phyloP scores from a whole-genome alignment of 495 filamentous ascomycete species.

The Hypoxylon rickii region DNA sequence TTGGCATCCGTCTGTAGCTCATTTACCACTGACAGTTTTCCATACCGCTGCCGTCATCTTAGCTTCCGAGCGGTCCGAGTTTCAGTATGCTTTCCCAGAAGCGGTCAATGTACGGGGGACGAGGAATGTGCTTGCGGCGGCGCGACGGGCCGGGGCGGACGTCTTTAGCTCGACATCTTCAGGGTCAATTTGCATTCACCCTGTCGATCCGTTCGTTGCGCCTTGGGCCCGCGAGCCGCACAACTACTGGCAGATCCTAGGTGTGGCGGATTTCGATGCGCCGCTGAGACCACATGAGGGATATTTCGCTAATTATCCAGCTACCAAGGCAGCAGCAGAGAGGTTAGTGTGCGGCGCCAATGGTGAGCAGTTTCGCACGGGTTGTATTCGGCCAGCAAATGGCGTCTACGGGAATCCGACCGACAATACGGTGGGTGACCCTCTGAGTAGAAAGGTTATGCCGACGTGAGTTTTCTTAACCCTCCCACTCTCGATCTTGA shows the following conservation, averaged over 20 bases:
- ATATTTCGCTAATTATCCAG: slow-evolving; percentile 63
- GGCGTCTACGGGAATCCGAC: slow-evolving; percentile 63
- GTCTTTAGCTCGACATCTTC: slow-evolving; percentile 65
- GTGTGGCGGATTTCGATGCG: slow-evolving; percentile 47
- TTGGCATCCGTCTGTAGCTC: slow-evolving; percentile 38
- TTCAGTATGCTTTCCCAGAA: slow-evolving; percentile 44
- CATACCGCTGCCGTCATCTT: slow-evolving; percentile 52
- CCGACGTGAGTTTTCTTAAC: slow-evolving; percentile 48
- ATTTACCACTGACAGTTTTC: slow-evolving; percentile 49
- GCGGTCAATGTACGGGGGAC: slow-evolving; percentile 64
- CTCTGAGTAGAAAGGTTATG: slow-evolving; percentile 38
- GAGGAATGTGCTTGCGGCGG: slow-evolving; percentile 58
- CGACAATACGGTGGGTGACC: slow-evolving; percentile 54
- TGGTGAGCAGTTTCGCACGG: slow-evolving; percentile 52
- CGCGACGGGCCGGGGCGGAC: slow-evolving; percentile 52
- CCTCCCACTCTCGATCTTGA: slow-evolving; percentile 17
- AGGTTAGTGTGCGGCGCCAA: slow-evolving; percentile 55
- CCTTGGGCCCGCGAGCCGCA: slow-evolving; percentile 52
- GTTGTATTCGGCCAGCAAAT: slow-evolving; percentile 62
- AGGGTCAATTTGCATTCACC: slow-evolving; percentile 55
- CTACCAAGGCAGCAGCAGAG: slow-evolving; percentile 59
- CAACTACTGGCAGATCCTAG: slow-evolving; percentile 53
- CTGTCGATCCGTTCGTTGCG: slow-evolving; percentile 52
- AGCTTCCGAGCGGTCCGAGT: slow-evolving; percentile 47
- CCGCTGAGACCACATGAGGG: slow-evolving; percentile 51